Evolutionary conservation across 169 alveolate genomes (phyloP), one percentile per base, ranked within the genome.

Genomic region (Plasmodium reichenowi): DNA sequence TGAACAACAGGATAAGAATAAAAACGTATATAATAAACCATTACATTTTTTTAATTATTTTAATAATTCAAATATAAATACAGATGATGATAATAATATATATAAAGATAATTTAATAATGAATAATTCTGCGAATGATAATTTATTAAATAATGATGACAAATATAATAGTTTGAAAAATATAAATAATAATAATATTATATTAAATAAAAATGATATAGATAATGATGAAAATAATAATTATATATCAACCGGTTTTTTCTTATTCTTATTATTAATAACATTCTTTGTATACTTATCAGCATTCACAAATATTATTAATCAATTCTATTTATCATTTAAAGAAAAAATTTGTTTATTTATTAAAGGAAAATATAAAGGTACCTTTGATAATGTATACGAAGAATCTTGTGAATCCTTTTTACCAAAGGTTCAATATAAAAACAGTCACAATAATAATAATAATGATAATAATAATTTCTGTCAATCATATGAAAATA

Each of bases 261-360:
- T 76, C 38, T 60, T 76, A 9, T 52, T 76, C 50, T 54, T 76
- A 29, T 24, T 76, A 15, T 32, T 76, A 20, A 13, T 24, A 20
- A 76, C 73, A 24, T 76, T 76, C 43, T 76, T 38, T 29, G 60
- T 76, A 2, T 76, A 76, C 66, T 60, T 76, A 17, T 76, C 88
- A 12, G 88, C 88, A 29, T 76, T 76, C 54, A 76, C 88, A 15
- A 76, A 63, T 67, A 76, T 76, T 13, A 76, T 76, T 52, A 76
- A 56, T 20, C 88, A 76, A n/a, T 76, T 63, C 15, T 76, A 76
- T 26, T 74, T 76, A 0, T 62, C 88, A 62, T 76, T 76, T 67
- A 76, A 76, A 58, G 88, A 76, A 54, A 76, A 76, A 67, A 15
- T 76, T 17, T 63, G 74, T 20, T 50, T 76, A 47, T 76, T 56